These are phyloP conservation scores for Colletotrichum liriopes DNA, from an alignment of 2,329 filamentous ascomycete genomes.

Conservation along the genomic window DNA sequence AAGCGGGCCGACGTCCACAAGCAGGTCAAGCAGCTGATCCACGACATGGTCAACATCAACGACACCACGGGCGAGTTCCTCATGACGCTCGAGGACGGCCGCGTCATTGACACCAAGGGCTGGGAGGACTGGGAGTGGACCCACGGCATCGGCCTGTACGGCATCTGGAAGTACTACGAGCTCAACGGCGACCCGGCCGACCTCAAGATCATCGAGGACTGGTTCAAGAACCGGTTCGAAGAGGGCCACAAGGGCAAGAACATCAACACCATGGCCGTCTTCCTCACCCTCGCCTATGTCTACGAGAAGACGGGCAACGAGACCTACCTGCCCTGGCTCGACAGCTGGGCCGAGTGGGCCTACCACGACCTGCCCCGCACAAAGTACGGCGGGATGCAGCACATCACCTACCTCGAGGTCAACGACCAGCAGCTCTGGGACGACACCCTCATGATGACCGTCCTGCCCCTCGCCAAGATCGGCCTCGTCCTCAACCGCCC, in stretches of 20 bases:
- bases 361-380: conserved; percentile 83
- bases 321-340: conserved; percentile 82
- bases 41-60: conserved; percentile 83
- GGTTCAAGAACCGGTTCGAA: conserved; percentile 79
- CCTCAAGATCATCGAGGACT: conserved; percentile 78
- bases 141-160: conserved; percentile 85
- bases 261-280: conserved; percentile 88
- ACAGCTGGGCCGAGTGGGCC: conserved; percentile 87
- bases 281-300: conserved; percentile 82
- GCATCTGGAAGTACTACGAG: conserved; percentile 86
- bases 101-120: conserved; percentile 86
- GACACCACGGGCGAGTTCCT: conserved; percentile 83
- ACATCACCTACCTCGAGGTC: conserved; percentile 79
- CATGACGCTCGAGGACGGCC: conserved; percentile 78
- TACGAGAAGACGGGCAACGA: conserved; percentile 81
- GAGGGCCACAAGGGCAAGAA: conserved; percentile 85
- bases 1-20: conserved; percentile 64
- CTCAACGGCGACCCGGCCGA: conserved; percentile 75
- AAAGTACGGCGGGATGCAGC: conserved; percentile 80
- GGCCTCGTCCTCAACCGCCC: conserved; percentile 79
- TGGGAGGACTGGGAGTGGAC: conserved; percentile 91
- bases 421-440: conserved; percentile 87
- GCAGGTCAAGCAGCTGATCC: conserved; percentile 77
- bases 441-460: conserved; percentile 91
- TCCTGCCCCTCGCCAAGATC: conserved; percentile 85